Base-by-base conservation (phyloP, 169 alveolate genomes). In the Theileria annulata region DNA sequence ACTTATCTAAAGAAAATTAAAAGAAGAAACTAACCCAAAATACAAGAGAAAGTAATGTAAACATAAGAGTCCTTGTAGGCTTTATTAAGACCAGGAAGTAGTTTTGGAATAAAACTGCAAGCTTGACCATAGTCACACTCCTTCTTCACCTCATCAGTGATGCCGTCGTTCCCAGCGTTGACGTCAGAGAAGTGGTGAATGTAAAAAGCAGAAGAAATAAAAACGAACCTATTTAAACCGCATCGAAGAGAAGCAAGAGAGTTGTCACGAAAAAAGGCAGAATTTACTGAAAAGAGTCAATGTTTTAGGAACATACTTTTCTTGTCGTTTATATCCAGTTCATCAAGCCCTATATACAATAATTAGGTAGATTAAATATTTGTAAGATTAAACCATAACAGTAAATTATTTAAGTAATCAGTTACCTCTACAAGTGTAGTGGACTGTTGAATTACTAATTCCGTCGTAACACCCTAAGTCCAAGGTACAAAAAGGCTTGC, bases 371-470 rank as follows among this genome's bases (percentile, higher is more conserved):
- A 28, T 58, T 58, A 4, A 58, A 58, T 58, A 58, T 25, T 23
- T 10, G 67, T 25, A 25, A 25, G 0, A 10, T 28, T 58, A 62
- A 27, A 62, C 48, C 25, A 21, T 62, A 23, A 58, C 12, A 75
- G 30, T 25, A 27, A 27, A 27, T 0, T 1, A 30, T 49, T 27
- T 23, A n/a, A 62, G n/a, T 1, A 58, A 12, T 30, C 66, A 42
- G 3, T 37, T 74, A 77, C 85, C 68, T 77, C 81, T 63, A 71
- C 85, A 77, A 19, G 77, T 77, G 60, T 67, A 77, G 28, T 35
- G 28, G 25, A 71, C 58, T 21, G 54, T 13, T 15, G 51, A 37
- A 28, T 37, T 37, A 37, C 15, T 19, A 47, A 27, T 19, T 8
- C 33, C 69, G 12, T 51, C 82, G 2, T 25, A 9, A 25, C 85